Base-by-base conservation (phyloP, 768 basidiomycete genomes). In the Chalciporus piperatus region DNA sequence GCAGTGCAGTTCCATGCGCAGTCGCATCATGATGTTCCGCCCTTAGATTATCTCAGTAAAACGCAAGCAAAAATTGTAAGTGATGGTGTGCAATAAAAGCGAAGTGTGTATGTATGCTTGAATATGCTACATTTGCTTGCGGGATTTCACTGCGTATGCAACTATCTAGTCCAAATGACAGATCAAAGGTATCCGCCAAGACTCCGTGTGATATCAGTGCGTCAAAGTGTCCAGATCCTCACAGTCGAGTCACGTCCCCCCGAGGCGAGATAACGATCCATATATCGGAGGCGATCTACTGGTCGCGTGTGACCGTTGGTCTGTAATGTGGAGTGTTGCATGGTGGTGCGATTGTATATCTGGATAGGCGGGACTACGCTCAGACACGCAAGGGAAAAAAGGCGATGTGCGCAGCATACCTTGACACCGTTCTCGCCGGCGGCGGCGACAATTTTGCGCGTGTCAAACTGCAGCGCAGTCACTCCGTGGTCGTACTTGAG, bases 241-340 rank as follows among this genome's bases (percentile, higher is more conserved):
- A 96, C 79, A 44, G 77, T 74, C 17, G 89, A 76, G 71, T 98
- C 97, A 46, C 88, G 82, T 45, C 87, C 93, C 30, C 97, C 97
- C 9, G 90, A 89, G 25, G 91, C 85, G 41, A 98, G 76, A 71
- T 97, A 99, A 43, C 88, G 84, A 70, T 98, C 97, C 86, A 97
- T 96, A 72, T 96, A 98, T 43, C 97, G 82, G 55, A 98, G 74
- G 57, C 80, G 81, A 71, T 94, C 91, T 25, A 86, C 87, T 0
- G 96, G 95, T 55, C 82, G 84, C 16, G 81, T 89, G 69, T 99
- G 97, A n/a, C 97, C 97, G 65, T 98, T 98, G 6, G 88, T 92
- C 40, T 79, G 68, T 41, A 99, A 70, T 23, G 87, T 81, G 11
- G 92, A 89, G 54, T 93, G 86, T 62, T 95, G 89, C 76, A 87